phyloP scores from a whole-genome alignment of 2,329 filamentous ascomycete species.

The Periglandula ipomoeae region DNA sequence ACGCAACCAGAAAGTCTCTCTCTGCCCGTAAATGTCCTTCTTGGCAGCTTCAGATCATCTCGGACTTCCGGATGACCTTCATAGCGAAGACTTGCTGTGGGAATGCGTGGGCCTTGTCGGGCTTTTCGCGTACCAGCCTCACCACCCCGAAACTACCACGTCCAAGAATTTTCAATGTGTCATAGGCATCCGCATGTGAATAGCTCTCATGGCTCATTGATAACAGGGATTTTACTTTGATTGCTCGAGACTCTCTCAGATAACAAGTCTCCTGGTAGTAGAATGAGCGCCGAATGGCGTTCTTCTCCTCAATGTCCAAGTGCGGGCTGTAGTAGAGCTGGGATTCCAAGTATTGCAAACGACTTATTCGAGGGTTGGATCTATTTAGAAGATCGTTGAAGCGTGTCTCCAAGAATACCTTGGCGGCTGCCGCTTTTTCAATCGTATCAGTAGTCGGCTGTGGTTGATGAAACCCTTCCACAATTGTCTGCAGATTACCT shows the following conservation, averaged over 20 bases:
- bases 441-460: slow-evolving; percentile 46
- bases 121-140: slow-evolving; percentile 65
- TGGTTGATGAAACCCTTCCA: slow-evolving; percentile 18
- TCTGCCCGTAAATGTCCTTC: slow-evolving; percentile 89
- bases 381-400: slow-evolving; percentile 61
- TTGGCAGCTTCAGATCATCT: slow-evolving; percentile 85
- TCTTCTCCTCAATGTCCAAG: slow-evolving; percentile 45
- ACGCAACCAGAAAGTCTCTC: slow-evolving; percentile 81
- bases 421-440: slow-evolving; percentile 71
- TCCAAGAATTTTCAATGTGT: slow-evolving; percentile 72
- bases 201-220: slow-evolving; percentile 8
- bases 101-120: slow-evolving; percentile 17
- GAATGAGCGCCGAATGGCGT: slow-evolving; percentile 49
- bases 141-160: slow-evolving; percentile 96
- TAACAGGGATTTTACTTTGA: slow-evolving; percentile 30
- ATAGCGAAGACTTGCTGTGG: slow-evolving; percentile 69
- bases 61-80: slow-evolving; percentile 92
- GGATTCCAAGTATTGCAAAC: slow-evolving; percentile 26
- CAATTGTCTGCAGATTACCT: slow-evolving; percentile 24
- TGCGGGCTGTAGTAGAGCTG: slow-evolving; percentile 48
- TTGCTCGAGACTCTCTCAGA: slow-evolving; percentile 62
- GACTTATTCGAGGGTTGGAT: slow-evolving; percentile 22
- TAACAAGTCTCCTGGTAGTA: slow-evolving; percentile 60
- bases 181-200: slow-evolving; percentile 43
- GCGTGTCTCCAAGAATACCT: slow-evolving; percentile 77